Conservation (phyloP, 2,329 filamentous ascomycete genomes). For the Bertia moriformis region DNA sequence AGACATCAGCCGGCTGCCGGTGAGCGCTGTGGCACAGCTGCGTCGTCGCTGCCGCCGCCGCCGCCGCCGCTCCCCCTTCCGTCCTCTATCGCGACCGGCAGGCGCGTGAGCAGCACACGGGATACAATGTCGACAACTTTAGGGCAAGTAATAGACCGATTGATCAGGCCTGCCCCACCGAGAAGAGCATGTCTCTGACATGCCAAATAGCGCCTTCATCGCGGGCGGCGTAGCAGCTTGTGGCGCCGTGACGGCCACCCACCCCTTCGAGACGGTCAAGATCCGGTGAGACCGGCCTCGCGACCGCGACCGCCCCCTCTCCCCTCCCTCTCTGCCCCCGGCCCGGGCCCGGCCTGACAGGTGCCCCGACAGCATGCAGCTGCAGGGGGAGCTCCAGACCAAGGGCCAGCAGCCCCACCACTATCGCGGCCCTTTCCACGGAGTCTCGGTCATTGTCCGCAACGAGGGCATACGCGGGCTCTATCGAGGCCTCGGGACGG, state of each 20-base stretch:
- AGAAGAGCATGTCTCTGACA: no score
- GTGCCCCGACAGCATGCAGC: constrained; percentile 54
- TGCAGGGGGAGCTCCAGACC: constrained; percentile 86
- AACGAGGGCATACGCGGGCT: constrained; percentile 80
- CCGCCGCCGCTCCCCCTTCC: no score
- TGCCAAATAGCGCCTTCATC: no score
- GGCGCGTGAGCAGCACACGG: no score
- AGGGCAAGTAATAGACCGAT: no score
- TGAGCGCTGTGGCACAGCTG: no score
- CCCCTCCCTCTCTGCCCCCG: constrained; percentile 1
- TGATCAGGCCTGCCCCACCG: no score
- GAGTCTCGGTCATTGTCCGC: constrained; percentile 73
- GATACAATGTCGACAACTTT: no score
- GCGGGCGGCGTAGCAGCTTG: constrained; percentile 93
- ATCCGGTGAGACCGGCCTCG: constrained; percentile 63
- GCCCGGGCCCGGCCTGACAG: not conserved
- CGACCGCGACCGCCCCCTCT: not conserved
- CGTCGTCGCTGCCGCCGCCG: no score
- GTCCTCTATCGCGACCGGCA: no score
- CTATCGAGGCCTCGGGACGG: constrained; percentile 77
- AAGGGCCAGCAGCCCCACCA: constrained; percentile 74
- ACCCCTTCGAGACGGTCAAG: constrained; percentile 98
- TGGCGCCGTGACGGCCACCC: constrained; percentile 91
- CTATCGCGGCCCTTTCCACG: constrained; percentile 85
- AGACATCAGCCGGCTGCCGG: no score